These are phyloP conservation scores for Ogataea paraovalis DNA, from an alignment of 805 yeast species.

Conservation along the genomic window DNA sequence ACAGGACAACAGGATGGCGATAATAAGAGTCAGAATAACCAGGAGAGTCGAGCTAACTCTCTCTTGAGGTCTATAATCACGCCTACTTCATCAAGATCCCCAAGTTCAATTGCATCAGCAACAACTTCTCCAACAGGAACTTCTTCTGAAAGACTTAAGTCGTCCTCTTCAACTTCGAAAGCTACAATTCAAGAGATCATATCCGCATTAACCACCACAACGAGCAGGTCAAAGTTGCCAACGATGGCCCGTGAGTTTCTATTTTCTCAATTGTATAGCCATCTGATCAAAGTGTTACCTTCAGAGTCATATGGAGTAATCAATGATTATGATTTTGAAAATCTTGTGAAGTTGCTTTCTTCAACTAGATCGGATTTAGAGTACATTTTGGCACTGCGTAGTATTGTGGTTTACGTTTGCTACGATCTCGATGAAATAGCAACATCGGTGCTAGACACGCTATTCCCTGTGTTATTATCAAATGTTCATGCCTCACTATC, in stretches of 20 bases:
- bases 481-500: slow-evolving; percentile 11
- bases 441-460: slow-evolving; percentile 24
- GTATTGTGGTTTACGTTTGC: slow-evolving; percentile 39
- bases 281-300: slow-evolving; percentile 26
- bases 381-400: slow-evolving; percentile 37
- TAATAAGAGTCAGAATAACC: neutral
- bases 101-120: neutral
- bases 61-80: neutral
- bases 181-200: slow-evolving; percentile 40
- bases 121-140: slow-evolving; percentile 2
- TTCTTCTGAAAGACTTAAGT: neutral
- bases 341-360: slow-evolving; percentile 33
- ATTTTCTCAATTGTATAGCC: slow-evolving; percentile 46
- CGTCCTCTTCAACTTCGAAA: neutral
- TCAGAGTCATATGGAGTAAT: slow-evolving; percentile 22
- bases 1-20: neutral
- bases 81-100: neutral
- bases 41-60: slow-evolving; percentile 1
- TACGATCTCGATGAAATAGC: slow-evolving; percentile 52
- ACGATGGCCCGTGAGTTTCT: slow-evolving; percentile 45
- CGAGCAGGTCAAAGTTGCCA: slow-evolving; percentile 42
- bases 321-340: slow-evolving; percentile 35
- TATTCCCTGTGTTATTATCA: slow-evolving; percentile 27
- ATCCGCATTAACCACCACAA: slow-evolving; percentile 33
- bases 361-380: slow-evolving; percentile 29